Conservation (phyloP, 257 asterid genomes). For the Ophiorrhiza pumila region DNA sequence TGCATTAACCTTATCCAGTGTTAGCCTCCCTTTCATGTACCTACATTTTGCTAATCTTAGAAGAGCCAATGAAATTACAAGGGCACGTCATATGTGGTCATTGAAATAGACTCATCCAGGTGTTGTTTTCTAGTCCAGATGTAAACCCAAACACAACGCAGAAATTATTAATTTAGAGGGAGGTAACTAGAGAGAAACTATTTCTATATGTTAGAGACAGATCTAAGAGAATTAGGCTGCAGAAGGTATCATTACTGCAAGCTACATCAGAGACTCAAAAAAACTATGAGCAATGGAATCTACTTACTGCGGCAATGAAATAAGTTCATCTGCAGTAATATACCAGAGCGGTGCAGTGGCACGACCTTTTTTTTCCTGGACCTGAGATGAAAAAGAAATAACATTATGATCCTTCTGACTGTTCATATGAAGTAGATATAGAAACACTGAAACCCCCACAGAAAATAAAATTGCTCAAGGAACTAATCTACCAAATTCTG, state of each 20-base stretch:
- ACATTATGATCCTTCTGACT: neutral
- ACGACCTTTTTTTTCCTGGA: constrained; percentile 76
- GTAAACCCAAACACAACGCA: neutral
- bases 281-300: constrained; percentile 1
- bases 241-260: neutral
- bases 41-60: constrained; percentile 39
- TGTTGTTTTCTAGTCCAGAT: neutral
- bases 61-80: neutral
- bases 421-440: neutral
- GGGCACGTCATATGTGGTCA: neutral
- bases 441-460: neutral
- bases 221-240: neutral
- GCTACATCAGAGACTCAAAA: constrained; percentile 3
- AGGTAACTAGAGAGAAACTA: neutral
- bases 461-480: neutral
- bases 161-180: neutral
- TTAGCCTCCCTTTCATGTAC: constrained; percentile 94
- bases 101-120: neutral
- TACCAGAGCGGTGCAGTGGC: constrained; percentile 76
- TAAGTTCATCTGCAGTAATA: constrained; percentile 70
- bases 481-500: neutral
- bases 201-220: neutral
- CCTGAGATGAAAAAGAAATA: neutral
- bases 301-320: constrained; percentile 80
- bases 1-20: constrained; percentile 85